Evolutionary conservation across 805 yeast genomes (phyloP), one percentile per base, ranked within the genome.

Genomic region (Sungouiozyma intestinalis): DNA sequence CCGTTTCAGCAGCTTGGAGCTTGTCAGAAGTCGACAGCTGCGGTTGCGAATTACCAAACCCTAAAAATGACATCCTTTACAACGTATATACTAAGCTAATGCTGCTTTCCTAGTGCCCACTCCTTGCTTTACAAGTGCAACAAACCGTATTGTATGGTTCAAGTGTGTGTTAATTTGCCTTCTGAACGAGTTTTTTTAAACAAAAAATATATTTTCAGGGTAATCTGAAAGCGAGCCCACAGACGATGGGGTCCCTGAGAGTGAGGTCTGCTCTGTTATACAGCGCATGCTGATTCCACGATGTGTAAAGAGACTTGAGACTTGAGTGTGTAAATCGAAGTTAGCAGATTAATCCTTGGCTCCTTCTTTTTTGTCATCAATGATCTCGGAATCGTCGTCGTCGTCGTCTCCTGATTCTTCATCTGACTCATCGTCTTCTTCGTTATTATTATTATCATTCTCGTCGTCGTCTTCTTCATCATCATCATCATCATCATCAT

Each of bases 1-100:
- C 98, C 44, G 95, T 85, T 68, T 90, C 97, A 40, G 98, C 98
- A 51, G 95, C 95, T 57, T 74, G 73, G 47, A 84, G 71, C 63
- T 84, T 84, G 63, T 81, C 87, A 49, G 80, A 82, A 34, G 86
- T 74, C 19, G 82, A 70, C 49, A 79, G 58, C 62, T 80, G 85
- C 49, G 90, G 88, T 51, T 82, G 73, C 45, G 76, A 73, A 48
- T 81, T 81, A 50, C 88, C 88, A 50, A 84, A 72, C 54, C 90
- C 90, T 60, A 83, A 72, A 58, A 76, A 75, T 37, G 80, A 76
- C 90, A 82, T 82, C n/a, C n/a, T 27, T 27, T 14, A 5, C 32
- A 16, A 11, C 13, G 3, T 8, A 24, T 24, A 24, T 7, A 24
- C 29, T 11, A 24, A 11, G 29, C 29, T 24, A 24, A 24, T 24